Evolutionary conservation across 805 yeast genomes (phyloP), one percentile per base, ranked within the genome.

Genomic region (Wickerhamomyces xylosicus): DNA sequence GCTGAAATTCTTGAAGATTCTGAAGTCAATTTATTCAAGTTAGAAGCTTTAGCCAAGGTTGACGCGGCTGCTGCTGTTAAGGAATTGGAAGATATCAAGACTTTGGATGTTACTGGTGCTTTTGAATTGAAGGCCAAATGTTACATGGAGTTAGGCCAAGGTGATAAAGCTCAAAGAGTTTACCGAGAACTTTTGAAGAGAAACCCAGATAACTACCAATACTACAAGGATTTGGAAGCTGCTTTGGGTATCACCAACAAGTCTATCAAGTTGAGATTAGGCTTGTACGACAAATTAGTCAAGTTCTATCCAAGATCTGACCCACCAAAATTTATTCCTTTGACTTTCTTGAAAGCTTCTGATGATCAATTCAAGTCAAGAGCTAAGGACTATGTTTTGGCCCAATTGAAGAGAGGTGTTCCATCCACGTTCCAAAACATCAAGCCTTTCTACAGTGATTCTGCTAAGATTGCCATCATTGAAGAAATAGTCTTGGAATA

Each of bases 341-440:
- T 90, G 53, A 71, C 82, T 0, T 85, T 85, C 47, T 17, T 31
- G 19, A 15, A 10, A 7, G 62, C 84, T 33, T 63, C 72, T 11
- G 77, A 79, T 14, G 71, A 69, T 9, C 57, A 67, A 35, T 76
- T 80, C 50, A 62, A 59, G 34, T 43, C 42, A 9, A 71, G 71
- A 39, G 77, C 74, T 6, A 49, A 60, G 22, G 56, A 57, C 2
- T 92, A 87, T 56, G 59, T 89, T 35, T 42, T 70, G 5, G 58
- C 67, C 4, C 84, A 80, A 53, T 70, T 92, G 50, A 62, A 70
- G 45, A 72, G 86, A 40, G 94, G 95, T 32, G 92, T 87, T 27
- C 97, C 97, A 4, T 84, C 96, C 1, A 72, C 92, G 4, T 92
- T 89, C 61, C 81, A 81, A 40, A 81, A 85, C 49, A 75, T 92